These are phyloP conservation scores for Chlorociboria aeruginascens DNA, from an alignment of 495 filamentous ascomycete species.

Conservation along the genomic window DNA sequence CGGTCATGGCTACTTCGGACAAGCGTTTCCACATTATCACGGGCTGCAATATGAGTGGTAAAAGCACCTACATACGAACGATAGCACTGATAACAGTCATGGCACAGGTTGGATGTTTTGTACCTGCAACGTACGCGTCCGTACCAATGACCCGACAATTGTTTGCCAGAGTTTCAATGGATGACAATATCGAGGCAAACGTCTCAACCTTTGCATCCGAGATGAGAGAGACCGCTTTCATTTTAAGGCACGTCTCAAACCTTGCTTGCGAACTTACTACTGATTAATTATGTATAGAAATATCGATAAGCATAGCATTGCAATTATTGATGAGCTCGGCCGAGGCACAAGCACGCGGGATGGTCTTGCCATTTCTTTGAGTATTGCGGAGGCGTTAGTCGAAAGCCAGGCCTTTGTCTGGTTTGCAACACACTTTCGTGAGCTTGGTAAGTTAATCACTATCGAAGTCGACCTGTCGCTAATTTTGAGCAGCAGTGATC, in stretches of 20 bases:
- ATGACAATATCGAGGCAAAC: slow-evolving; percentile 84
- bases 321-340: slow-evolving; percentile 88
- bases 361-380: slow-evolving; percentile 78
- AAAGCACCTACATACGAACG: slow-evolving; percentile 86
- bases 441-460: slow-evolving; percentile 39
- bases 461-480: neutral
- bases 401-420: slow-evolving; percentile 65
- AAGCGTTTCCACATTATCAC: slow-evolving; percentile 86
- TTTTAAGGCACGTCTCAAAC: slow-evolving; percentile 41
- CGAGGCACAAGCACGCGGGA: slow-evolving; percentile 84
- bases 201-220: slow-evolving; percentile 88
- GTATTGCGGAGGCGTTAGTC: slow-evolving; percentile 77
- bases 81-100: slow-evolving; percentile 79
- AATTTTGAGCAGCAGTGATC: slow-evolving; percentile 42
- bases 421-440: slow-evolving; percentile 88
- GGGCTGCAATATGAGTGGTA: slow-evolving; percentile 98
- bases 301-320: slow-evolving; percentile 59
- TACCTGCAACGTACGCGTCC: slow-evolving; percentile 72
- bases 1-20: slow-evolving; percentile 69
- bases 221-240: slow-evolving; percentile 93
- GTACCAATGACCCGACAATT: slow-evolving; percentile 73
- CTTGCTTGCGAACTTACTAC: neutral
- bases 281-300: slow-evolving; percentile 31
- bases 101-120: slow-evolving; percentile 87
- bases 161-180: slow-evolving; percentile 75